A percentile compares a stretch with the other conserved stretches of the same genome.
phyloP scores from a whole-genome alignment of 1,284 basidiomycete genomes.

The Rhodotorula sp. region DNA sequence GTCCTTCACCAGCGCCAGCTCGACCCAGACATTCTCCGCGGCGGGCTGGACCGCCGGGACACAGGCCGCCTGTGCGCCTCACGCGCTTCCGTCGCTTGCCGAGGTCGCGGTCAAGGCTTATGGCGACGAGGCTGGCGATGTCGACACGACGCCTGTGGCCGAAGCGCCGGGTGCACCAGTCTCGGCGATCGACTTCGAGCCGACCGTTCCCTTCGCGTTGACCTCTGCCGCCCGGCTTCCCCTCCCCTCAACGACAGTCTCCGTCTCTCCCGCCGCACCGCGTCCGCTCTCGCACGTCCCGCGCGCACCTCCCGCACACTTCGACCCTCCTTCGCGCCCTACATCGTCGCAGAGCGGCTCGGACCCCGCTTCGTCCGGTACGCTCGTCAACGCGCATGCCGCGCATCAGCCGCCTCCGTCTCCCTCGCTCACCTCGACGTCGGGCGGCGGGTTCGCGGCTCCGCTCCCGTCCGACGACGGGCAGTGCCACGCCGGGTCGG shows the following conservation, averaged over 20 bases:
- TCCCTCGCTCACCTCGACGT: not conserved
- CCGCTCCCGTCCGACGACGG: not conserved
- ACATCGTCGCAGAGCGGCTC: not conserved
- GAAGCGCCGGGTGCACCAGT: not conserved
- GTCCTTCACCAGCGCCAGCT: conserved; percentile 22
- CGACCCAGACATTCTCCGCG: conserved; percentile 24
- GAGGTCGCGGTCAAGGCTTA: not conserved
- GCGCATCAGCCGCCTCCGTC: not conserved
- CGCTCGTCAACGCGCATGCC: not conserved
- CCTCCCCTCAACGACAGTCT: not conserved
- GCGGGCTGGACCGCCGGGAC: conserved; percentile 3
- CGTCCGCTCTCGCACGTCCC: not conserved
- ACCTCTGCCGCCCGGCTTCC: not conserved
- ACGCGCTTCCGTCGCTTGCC: not conserved
- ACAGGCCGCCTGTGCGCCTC: not conserved
- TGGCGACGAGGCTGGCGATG: not conserved
- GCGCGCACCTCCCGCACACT: not conserved
- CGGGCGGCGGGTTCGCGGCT: not conserved
- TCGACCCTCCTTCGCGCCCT: not conserved
- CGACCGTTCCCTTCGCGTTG: not conserved
- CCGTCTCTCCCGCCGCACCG: too few species aligned
- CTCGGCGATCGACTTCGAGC: not conserved
- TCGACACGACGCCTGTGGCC: not conserved
- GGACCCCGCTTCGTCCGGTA: not conserved
- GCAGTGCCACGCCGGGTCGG: not conserved